Percentiles rank a stretch among this genome's conserved stretches.
Evolutionary conservation across 1,139 yeast genomes (phyloP).

Genomic region (Hyphopichia fennica): DNA sequence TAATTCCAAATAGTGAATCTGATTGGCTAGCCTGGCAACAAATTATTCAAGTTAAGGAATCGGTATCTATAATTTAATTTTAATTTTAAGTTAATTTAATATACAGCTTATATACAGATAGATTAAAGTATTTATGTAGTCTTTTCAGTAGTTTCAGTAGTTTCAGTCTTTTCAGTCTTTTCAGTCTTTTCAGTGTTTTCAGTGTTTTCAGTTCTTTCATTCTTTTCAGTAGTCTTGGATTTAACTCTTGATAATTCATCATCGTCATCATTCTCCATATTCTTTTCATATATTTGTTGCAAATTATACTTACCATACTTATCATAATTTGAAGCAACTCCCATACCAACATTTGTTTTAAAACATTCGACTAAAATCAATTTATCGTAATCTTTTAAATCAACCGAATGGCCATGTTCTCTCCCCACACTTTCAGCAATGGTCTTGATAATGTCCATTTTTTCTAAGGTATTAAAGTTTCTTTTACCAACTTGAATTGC

Average conservation of each 20-base stretch:
- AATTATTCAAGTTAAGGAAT: conserved; percentile 32
- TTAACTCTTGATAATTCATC: conserved; percentile 11
- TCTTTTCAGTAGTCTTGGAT: conserved; percentile 5
- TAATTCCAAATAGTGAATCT: conserved; percentile 80
- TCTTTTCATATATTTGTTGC: conserved; percentile 61
- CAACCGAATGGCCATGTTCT: conserved; percentile 73
- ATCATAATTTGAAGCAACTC: conserved; percentile 70
- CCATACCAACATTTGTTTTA: conserved; percentile 78
- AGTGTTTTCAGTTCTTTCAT: conserved; percentile 4
- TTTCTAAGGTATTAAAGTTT: conserved; percentile 70
- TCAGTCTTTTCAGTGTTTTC: conserved; percentile 4
- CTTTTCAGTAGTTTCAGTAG: neutral
- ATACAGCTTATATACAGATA: conserved; percentile 1
- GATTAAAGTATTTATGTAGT: neutral
- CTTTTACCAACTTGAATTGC: conserved; percentile 82
- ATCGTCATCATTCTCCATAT: conserved; percentile 19
- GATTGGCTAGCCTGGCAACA: conserved; percentile 92
- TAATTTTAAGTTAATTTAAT: neutral
- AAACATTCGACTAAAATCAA: conserved; percentile 84
- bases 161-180: neutral
- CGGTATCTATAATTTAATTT: neutral
- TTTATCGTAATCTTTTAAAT: conserved; percentile 76
- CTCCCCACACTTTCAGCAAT: conserved; percentile 74
- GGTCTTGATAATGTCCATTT: conserved; percentile 66
- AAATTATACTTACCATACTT: conserved; percentile 55